Conservation (phyloP, 2,329 filamentous ascomycete species). For the Exophiala spinifera region DNA sequence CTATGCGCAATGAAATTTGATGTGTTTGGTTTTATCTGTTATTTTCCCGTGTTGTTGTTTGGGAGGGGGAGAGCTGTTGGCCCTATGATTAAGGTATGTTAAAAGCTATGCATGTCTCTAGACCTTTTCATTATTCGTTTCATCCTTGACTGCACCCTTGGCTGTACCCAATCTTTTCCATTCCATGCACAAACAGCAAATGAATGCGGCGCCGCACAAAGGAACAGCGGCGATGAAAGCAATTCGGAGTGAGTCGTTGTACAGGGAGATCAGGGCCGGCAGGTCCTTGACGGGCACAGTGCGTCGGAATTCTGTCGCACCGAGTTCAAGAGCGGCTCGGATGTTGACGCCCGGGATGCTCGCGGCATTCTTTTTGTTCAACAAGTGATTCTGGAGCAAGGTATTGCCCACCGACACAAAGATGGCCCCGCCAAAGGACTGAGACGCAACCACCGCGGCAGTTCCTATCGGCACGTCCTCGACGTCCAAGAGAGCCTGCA, state of each 20-base stretch:
- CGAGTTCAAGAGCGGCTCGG: constrained; percentile 16
- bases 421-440: constrained; percentile 27
- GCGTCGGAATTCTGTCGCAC: constrained; percentile 20
- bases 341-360: constrained; percentile 19
- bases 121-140: no score
- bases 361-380: constrained; percentile 5
- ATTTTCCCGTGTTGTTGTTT: no score
- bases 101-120: no score
- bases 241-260: constrained; percentile 19
- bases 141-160: no score
- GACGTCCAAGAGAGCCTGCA: constrained; percentile 22
- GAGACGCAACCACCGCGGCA: constrained; percentile 22
- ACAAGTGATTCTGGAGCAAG: constrained; percentile 24
- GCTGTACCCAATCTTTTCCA: not conserved
- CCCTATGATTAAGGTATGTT: no score
- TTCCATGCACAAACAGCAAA: constrained; percentile 14
- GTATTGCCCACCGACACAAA: constrained; percentile 28
- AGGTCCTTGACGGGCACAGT: constrained; percentile 14
- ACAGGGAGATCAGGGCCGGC: constrained; percentile 18
- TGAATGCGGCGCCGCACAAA: constrained; percentile 18
- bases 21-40: no score
- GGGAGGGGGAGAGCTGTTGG: no score
- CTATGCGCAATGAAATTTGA: no score
- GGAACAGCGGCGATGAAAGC: constrained; percentile 22
- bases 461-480: constrained; percentile 26